phyloP scores from a whole-genome alignment of 176 grass and related monocot species.

The Puccinellia tenuiflora region DNA sequence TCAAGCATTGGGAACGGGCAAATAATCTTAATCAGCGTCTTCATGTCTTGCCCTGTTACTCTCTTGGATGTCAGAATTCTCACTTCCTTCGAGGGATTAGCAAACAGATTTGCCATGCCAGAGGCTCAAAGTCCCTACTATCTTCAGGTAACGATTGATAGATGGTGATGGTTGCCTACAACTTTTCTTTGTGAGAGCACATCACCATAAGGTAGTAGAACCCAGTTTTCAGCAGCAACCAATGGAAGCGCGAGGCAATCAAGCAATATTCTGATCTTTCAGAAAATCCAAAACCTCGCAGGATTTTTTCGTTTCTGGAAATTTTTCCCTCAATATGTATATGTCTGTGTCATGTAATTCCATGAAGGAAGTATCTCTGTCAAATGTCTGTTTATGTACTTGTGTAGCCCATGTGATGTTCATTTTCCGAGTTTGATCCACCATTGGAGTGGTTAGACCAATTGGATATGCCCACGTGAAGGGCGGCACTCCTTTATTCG shows the following conservation, averaged over 20 bases:
- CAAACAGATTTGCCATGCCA: not conserved
- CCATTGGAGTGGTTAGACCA: conserved; percentile 15
- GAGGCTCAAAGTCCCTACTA: not conserved
- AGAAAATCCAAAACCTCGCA: not conserved
- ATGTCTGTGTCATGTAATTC: not conserved
- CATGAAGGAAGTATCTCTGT: conserved; percentile 1
- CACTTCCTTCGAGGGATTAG: not conserved
- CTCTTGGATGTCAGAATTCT: not conserved
- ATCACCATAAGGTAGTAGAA: not conserved
- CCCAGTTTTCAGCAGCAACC: not conserved
- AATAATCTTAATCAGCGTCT: not conserved
- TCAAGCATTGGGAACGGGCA: not conserved
- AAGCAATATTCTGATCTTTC: not conserved
- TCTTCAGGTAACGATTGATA: not conserved
- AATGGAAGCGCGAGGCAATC: not conserved
- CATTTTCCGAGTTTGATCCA: conserved; percentile 12
- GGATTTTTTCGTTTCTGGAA: not conserved
- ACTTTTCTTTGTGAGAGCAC: not conserved
- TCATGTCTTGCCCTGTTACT: not conserved
- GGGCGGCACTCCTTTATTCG: conserved; percentile 28
- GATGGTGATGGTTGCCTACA: not conserved
- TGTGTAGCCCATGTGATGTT: conserved; percentile 30
- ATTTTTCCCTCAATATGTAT: not conserved
- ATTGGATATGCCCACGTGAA: conserved; percentile 48
- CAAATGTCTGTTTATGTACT: conserved; percentile 18